Evolutionary conservation across 768 basidiomycete genomes (phyloP), one percentile per base, ranked within the genome.

Genomic region (Coprinopsis marcescibilis): DNA sequence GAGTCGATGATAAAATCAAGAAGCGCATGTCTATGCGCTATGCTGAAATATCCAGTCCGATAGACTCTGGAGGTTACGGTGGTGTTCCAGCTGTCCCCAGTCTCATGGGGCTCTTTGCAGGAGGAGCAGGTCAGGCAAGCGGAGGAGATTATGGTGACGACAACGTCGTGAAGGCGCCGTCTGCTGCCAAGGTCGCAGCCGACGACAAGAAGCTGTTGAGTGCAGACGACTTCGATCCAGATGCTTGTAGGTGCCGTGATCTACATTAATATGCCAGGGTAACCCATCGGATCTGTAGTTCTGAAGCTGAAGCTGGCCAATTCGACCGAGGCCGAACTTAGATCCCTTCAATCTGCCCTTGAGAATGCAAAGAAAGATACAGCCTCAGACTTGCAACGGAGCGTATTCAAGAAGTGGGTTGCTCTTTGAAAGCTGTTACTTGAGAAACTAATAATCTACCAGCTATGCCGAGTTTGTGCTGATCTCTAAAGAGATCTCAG

Each of bases 391-490:
- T 65, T 99, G 27, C 92, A 96, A 67, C 78, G 78, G 52, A 96
- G 85, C 57, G 94, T 98, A 0, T 96, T 96, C 73, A 89, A 94
- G 69, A 92, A 96, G 92, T 87, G 55, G 41, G 66, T 32, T 1
- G 10, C 50, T 35, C 20, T 33, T 8, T n/a, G 17, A 43, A n/a
- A n/a, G n/a, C n/a, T 15, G 41, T 19, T 17, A 38, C 19, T n/a
- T 38, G 15, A 3, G n/a, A 35, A 8, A 24, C 38, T 8, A 5
- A 27, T 8, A n/a, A 21, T 44, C 40, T 56, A 40, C 17, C 57
- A 98, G 95, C 66, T 98, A 98, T 60, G 89, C 93, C 37, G 92
- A 98, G 62, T 98, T 98, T 60, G 89, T 99, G 21, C 75, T 86
- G 46, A 89, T 99, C 17, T 96, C 96, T 3, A 98, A 98, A 60